These are phyloP conservation scores for Tolypocladium amazonense DNA, from an alignment of 2,329 filamentous ascomycete species.

Conservation along the genomic window DNA sequence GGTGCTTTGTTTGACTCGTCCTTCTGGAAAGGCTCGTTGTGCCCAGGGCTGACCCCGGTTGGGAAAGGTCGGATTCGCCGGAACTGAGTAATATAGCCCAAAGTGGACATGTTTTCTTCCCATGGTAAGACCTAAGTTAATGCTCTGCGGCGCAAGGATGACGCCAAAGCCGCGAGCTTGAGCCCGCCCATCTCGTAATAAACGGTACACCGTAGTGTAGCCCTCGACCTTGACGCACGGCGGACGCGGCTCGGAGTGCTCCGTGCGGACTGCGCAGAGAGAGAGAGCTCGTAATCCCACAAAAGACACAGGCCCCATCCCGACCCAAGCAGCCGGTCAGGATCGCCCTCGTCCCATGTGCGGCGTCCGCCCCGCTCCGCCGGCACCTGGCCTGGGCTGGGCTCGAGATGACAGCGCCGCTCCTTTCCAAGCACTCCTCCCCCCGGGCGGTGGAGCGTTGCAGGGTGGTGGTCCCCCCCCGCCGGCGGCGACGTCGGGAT, in stretches of 20 bases:
- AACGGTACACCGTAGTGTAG: too few species aligned
- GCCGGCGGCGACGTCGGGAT: neutral
- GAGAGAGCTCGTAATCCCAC: neutral
- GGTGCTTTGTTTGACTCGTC: too few species aligned
- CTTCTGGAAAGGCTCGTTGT: too few species aligned
- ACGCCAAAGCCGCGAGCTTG: neutral
- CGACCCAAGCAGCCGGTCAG: neutral
- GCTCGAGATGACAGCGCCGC: neutral
- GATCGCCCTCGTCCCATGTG: neutral
- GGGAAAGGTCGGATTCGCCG: neutral
- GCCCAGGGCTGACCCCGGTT: neutral
- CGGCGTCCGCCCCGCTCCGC: neutral
- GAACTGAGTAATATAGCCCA: neutral
- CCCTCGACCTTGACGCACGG: too few species aligned
- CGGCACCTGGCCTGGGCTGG: neutral
- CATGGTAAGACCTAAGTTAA: neutral
- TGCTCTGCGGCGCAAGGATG: neutral
- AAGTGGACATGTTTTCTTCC: neutral
- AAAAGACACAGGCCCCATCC: neutral
- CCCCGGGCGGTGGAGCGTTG: neutral
- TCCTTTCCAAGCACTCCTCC: neutral
- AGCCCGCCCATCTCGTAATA: neutral
- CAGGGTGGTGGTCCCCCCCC: neutral
- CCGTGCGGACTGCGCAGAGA: too few species aligned
- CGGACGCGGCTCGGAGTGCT: too few species aligned